Conservation (phyloP, 352 stramenopile genomes). For the Phytophthora cajani region DNA sequence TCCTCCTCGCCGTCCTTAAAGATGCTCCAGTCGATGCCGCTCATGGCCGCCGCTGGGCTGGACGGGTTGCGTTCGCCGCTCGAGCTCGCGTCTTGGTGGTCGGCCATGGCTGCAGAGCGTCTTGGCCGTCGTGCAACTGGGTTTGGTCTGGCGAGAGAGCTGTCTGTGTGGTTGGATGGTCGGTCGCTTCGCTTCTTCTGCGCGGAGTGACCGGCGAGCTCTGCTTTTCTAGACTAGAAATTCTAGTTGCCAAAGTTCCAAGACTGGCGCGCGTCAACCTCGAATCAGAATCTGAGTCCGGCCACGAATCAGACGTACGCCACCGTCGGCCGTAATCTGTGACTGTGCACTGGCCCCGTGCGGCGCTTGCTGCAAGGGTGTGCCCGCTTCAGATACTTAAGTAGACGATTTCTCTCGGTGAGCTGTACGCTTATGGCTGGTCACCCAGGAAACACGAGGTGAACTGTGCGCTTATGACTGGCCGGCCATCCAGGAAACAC, state of each 20-base stretch:
- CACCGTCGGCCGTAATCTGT: too few relatives aligned
- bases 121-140: neutral
- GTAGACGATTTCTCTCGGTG: conserved; percentile 6
- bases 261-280: conserved; percentile 13
- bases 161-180: neutral
- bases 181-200: neutral
- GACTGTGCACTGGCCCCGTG: too few relatives aligned
- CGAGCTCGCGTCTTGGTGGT: conserved; percentile 18
- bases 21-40: conserved; percentile 75
- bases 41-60: conserved; percentile 31
- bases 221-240: conserved; percentile 32
- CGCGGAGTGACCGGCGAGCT: neutral
- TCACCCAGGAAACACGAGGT: too few relatives aligned
- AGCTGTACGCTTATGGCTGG: too few relatives aligned
- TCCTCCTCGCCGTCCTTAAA: conserved; percentile 72
- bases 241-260: neutral
- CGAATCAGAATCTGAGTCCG: conserved; percentile 18
- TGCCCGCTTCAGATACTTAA: neutral
- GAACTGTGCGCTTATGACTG: conserved; percentile 20
- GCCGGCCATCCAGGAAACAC: conserved; percentile 6
- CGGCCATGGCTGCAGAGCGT: conserved; percentile 15
- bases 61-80: conserved; percentile 15
- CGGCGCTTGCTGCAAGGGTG: too few relatives aligned
- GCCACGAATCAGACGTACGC: conserved; percentile 17
- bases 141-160: neutral